Percentiles rank a stretch among this genome's conserved stretches.
phyloP scores from a whole-genome alignment of 2,329 filamentous ascomycete species.

The Diaporthe vaccinii region DNA sequence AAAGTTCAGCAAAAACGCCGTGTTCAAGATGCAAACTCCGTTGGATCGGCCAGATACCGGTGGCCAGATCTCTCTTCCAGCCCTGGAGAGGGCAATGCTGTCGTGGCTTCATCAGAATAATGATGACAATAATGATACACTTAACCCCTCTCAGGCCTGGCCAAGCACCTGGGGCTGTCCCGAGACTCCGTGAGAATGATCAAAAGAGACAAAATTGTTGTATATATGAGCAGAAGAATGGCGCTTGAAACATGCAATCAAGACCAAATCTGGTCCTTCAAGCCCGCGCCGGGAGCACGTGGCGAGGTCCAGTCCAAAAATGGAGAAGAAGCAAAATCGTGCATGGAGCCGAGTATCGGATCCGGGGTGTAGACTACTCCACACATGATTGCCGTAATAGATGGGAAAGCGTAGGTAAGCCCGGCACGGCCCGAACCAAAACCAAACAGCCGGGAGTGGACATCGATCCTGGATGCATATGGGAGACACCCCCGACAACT shows the following conservation, averaged over 20 bases:
- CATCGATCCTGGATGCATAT: not conserved
- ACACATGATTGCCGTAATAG: not conserved
- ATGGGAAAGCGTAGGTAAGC: not conserved
- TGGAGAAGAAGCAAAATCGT: not conserved
- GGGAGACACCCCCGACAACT: not conserved
- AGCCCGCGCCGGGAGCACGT: not conserved
- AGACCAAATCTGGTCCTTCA: not conserved
- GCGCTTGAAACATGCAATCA: not conserved
- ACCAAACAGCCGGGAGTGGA: not conserved
- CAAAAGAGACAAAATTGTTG: not conserved
- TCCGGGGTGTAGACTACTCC: constrained; percentile 11
- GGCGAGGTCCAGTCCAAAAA: not conserved
- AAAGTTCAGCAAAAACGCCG: constrained; percentile 9
- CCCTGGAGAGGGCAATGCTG: constrained; percentile 31
- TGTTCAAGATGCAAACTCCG: constrained; percentile 22
- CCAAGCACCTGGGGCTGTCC: not conserved
- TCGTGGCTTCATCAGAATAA: constrained; percentile 33
- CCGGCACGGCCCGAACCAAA: constrained; percentile 13
- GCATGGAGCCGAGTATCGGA: constrained; percentile 2
- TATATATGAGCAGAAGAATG: constrained; percentile 5
- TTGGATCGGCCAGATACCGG: constrained; percentile 12
- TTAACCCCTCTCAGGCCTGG: not conserved
- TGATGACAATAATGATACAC: constrained; percentile 25
- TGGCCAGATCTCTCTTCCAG: constrained; percentile 8
- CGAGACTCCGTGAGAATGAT: constrained; percentile 8